These are phyloP conservation scores for Phytophthora citricola DNA, from an alignment of 352 stramenopile genomes.

Conservation along the genomic window DNA sequence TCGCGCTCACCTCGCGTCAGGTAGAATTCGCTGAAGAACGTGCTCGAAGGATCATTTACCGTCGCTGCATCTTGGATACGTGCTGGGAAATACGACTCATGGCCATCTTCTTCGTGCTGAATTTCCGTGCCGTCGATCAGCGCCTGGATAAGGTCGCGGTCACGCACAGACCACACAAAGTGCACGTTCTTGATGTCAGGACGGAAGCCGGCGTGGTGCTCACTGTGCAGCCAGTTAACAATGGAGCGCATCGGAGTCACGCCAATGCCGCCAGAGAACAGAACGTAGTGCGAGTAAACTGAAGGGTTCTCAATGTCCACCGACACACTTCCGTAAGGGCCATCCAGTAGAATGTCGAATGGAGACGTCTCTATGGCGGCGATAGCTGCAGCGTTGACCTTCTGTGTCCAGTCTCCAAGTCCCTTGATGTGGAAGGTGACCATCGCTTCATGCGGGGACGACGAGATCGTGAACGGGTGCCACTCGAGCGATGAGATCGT, in stretches of 20 bases:
- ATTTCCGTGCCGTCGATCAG: conserved; percentile 3
- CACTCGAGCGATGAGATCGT: conserved; percentile 65
- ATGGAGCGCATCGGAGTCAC: conserved; percentile 51
- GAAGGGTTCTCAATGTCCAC: conserved; percentile 44
- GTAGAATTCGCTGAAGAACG: conserved; percentile 43
- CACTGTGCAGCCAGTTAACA: conserved; percentile 27
- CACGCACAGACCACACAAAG: conserved; percentile 49
- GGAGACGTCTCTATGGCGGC: neutral
- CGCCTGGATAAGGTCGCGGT: conserved; percentile 38
- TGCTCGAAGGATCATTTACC: neutral
- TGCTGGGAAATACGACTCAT: conserved; percentile 16
- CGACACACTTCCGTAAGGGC: conserved; percentile 27
- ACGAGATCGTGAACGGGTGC: conserved; percentile 89
- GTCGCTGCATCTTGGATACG: neutral
- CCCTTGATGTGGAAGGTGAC: conserved; percentile 62
- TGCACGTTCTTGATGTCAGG: conserved; percentile 33
- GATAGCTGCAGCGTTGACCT: conserved; percentile 21
- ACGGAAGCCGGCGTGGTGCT: conserved; percentile 27
- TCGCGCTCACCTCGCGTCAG: conserved; percentile 35
- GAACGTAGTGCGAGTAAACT: conserved; percentile 51
- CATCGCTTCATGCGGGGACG: conserved; percentile 57
- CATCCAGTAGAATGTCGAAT: conserved; percentile 49
- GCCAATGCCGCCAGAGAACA: conserved; percentile 54
- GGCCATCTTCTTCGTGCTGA: neutral
- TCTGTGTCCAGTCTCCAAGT: conserved; percentile 60